Evolutionary conservation across 2,329 filamentous ascomycete species (phyloP), one percentile per base, ranked within the genome.

Genomic region (Aureobasidium sp.): DNA sequence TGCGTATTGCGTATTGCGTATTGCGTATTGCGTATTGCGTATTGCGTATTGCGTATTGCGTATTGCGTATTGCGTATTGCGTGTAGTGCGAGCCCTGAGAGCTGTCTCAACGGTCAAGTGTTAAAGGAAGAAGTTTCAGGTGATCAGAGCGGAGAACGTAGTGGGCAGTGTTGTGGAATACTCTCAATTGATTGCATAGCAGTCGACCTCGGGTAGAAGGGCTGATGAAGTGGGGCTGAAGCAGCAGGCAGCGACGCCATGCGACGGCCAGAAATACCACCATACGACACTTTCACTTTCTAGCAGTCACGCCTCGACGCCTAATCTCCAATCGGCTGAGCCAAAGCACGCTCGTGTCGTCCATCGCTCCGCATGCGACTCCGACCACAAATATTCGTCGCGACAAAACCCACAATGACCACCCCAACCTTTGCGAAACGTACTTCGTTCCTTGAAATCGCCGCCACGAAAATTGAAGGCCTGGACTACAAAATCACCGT

Each of bases 41-140:
- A 20, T 58, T 29, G n/a, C 29, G 40, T 16, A n/a, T 13, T 23
- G 10, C 42, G 56, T 29, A 62, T 66, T 55, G 64, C 50, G 69
- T 43, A 58, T 68, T n/a, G n/a, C n/a, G n/a, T n/a, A n/a, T n/a
- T n/a, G n/a, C n/a, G n/a, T n/a, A n/a, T n/a, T n/a, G n/a, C n/a
- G n/a, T n/a, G n/a, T n/a, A n/a, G n/a, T n/a, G n/a, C n/a, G n/a
- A n/a, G n/a, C n/a, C n/a, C n/a, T n/a, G n/a, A n/a, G n/a, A n/a
- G n/a, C n/a, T n/a, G n/a, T n/a, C n/a, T n/a, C n/a, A n/a, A n/a
- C n/a, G n/a, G n/a, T n/a, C n/a, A n/a, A n/a, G n/a, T n/a, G n/a
- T n/a, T n/a, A n/a, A n/a, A n/a, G n/a, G n/a, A n/a, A n/a, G n/a
- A n/a, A n/a, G n/a, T n/a, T n/a, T n/a, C n/a, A n/a, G n/a, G n/a